Evolutionary conservation across 2,329 filamentous ascomycete species (phyloP), one percentile per base, ranked within the genome.

Genomic region (Dactylellina parvicollis): DNA sequence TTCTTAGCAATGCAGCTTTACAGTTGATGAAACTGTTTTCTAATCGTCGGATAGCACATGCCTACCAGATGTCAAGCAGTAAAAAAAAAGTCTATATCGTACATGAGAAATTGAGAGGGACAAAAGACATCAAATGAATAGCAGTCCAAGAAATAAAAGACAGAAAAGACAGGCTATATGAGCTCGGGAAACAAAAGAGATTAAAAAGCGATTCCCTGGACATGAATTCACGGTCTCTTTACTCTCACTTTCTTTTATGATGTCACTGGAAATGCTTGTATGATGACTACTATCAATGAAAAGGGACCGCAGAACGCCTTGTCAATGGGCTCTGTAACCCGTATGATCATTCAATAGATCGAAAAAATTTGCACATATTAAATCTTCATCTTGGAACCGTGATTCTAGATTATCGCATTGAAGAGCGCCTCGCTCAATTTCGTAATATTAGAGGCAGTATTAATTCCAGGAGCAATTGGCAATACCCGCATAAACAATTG

Each of bases 261-360:
- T n/a, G n/a, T 56, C 32, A 44, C 32, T 65, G 28, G 28, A 47
- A 28, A 36, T 47, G 18, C 18, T n/a, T 65, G 49, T 47, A 65
- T 46, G 49, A 65, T 55, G 49, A 62, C 42, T 36, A 55, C n/a
- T 32, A 40, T n/a, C n/a, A 52, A 20, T 40, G 57, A 30, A 61
- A 44, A 61, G 20, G n/a, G 30, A 60, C 47, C 22, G 14, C n/a
- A 44, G 22, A 47, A 12, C 9, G 12, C 20, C 4, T 38, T 7
- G 4, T n/a, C 4, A 14, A 14, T 38, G 12, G 34, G 34, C 34
- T 38, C 16, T 38, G 12, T n/a, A n/a, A n/a, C n/a, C n/a, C n/a
- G n/a, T n/a, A n/a, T n/a, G n/a, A n/a, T n/a, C n/a, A n/a, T n/a
- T n/a, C n/a, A n/a, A n/a, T n/a, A n/a, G n/a, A n/a, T n/a, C n/a